phyloP scores from a whole-genome alignment of 73 alveolate genomes.

The Blepharisma stoltei region DNA sequence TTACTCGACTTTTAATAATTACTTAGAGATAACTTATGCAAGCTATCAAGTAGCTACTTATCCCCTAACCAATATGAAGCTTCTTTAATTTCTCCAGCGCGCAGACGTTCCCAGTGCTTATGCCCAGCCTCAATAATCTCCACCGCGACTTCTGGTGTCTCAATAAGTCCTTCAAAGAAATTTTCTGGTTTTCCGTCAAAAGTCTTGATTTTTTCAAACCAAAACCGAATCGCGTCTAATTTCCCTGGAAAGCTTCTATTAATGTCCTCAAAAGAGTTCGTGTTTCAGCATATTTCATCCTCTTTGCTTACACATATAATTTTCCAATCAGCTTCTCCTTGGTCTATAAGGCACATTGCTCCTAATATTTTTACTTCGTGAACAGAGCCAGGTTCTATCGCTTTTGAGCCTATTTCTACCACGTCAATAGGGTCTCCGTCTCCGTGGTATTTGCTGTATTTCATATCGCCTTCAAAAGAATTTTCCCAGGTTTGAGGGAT shows the following conservation, averaged over 20 bases:
- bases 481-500: conserved; percentile 90
- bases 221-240: conserved; percentile 44
- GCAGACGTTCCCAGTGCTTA: conserved; percentile 36
- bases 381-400: conserved; percentile 44
- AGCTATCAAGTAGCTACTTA: not conserved
- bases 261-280: conserved; percentile 44
- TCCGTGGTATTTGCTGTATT: conserved; percentile 51
- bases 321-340: conserved; percentile 91
- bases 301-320: conserved; percentile 51
- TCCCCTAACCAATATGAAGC: not conserved
- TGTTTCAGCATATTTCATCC: conserved; percentile 40
- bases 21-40: too few relatives aligned
- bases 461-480: conserved; percentile 37
- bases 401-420: conserved; percentile 54
- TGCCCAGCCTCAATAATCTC: conserved; percentile 45
- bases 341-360: conserved; percentile 79
- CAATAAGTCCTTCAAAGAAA: conserved; percentile 56
- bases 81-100: not conserved
- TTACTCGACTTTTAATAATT: too few relatives aligned
- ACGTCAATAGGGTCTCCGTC: conserved; percentile 90
- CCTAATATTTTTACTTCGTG: conserved; percentile 69
- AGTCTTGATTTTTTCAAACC: conserved; percentile 76
- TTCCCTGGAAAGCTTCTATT: conserved; percentile 41
- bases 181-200: conserved; percentile 83
- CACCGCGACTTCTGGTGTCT: conserved; percentile 31